Conservation (phyloP, 2,329 filamentous ascomycete species). For the Penicillium sp. region DNA sequence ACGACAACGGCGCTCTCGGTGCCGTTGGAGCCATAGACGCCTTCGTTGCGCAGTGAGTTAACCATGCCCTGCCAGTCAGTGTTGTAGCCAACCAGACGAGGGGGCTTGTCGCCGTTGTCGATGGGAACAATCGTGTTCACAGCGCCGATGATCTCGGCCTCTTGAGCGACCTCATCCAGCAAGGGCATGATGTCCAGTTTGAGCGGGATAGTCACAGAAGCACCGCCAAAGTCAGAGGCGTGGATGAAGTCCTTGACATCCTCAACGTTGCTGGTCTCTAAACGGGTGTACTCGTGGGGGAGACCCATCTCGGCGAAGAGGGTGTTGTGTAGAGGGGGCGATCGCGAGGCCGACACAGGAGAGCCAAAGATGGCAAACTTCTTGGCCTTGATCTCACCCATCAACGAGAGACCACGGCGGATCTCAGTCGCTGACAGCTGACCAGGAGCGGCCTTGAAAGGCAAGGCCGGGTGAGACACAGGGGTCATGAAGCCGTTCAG, state of each 20-base stretch:
- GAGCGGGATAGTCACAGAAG: constrained; percentile 91
- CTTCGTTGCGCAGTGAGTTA: constrained; percentile 68
- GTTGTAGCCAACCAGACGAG: constrained; percentile 75
- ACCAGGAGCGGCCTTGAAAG: constrained; percentile 89
- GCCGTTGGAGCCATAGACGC: constrained; percentile 50
- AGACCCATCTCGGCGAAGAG: constrained; percentile 75
- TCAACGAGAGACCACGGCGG: constrained; percentile 69
- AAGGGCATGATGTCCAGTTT: constrained; percentile 84
- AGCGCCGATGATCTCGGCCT: constrained; percentile 80
- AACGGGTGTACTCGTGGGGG: constrained; percentile 74
- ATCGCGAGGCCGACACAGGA: constrained; percentile 78
- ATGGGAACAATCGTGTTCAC: constrained; percentile 87
- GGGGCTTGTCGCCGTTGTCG: constrained; percentile 40
- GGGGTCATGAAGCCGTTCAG: constrained; percentile 92
- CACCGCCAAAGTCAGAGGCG: constrained; percentile 77
- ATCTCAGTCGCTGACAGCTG: constrained; percentile 91
- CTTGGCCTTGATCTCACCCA: constrained; percentile 73
- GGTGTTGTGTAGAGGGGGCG: constrained; percentile 84
- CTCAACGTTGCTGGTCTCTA: constrained; percentile 68
- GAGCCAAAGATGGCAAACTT: constrained; percentile 86
- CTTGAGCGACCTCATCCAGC: constrained; percentile 74
- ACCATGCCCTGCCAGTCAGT: constrained; percentile 96
- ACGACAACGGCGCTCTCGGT: constrained; percentile 69
- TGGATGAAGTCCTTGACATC: constrained; percentile 66
- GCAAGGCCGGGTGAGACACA: constrained; percentile 83